Evolutionary conservation across 2,329 filamentous ascomycete species (phyloP).

Genomic region (Fusarium protoensiforme): DNA sequence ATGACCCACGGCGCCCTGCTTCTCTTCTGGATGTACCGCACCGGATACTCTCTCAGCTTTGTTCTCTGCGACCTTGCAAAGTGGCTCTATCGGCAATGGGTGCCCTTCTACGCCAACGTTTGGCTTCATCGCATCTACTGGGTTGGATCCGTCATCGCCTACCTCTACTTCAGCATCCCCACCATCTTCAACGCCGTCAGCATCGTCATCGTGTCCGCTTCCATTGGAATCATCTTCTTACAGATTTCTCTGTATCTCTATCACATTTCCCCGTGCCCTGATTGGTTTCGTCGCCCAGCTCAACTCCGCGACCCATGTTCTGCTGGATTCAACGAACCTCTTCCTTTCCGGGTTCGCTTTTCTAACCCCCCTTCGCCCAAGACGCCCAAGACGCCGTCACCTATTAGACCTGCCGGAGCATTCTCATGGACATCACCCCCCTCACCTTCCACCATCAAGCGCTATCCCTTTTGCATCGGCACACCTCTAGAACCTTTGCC

Average conservation of each 20-base stretch:
- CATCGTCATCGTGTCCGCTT: background rate
- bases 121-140: background rate
- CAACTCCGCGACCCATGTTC: background rate
- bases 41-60: background rate
- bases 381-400: background rate
- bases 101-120: background rate
- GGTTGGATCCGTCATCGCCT: background rate
- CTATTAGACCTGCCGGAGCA: background rate
- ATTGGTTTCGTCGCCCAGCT: background rate
- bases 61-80: background rate
- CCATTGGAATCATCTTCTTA: background rate
- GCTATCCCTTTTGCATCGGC: background rate
- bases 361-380: background rate
- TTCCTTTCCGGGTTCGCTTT: background rate
- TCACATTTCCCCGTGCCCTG: background rate
- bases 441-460: background rate
- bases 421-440: background rate
- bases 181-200: background rate
- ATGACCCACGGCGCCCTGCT: conserved; percentile 20
- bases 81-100: background rate
- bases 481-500: background rate
- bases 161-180: background rate
- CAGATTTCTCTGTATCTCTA: background rate
- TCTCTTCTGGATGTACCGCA: conserved; percentile 22
- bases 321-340: background rate